Conservation (phyloP, 2,329 filamentous ascomycete species). For the Trichophyton mentagrophytes region DNA sequence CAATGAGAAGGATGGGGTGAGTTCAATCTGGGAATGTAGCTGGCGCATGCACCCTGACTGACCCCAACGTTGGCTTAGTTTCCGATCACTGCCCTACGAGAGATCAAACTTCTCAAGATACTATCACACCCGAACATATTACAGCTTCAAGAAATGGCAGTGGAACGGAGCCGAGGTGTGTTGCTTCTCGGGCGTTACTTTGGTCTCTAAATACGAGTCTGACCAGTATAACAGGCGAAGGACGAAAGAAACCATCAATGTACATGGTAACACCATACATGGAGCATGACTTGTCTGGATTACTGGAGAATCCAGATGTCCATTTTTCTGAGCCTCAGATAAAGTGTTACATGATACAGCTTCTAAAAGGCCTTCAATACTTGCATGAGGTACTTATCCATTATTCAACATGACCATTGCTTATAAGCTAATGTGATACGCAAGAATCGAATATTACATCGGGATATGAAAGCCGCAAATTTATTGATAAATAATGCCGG, state of each 20-base stretch:
- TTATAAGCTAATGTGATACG: slow-evolving; percentile 20
- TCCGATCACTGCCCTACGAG: slow-evolving; percentile 91
- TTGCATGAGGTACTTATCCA: slow-evolving; percentile 54
- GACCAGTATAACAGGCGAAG: slow-evolving; percentile 45
- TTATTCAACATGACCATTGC: neutral
- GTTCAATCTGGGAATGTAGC: slow-evolving; percentile 20
- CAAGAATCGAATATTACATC: slow-evolving; percentile 68
- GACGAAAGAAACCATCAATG: slow-evolving; percentile 66
- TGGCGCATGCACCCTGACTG: neutral
- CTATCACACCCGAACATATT: slow-evolving; percentile 85
- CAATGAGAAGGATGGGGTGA: slow-evolving; percentile 89
- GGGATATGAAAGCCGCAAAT: slow-evolving; percentile 98
- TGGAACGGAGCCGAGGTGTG: slow-evolving; percentile 57
- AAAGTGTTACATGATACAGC: slow-evolving; percentile 93
- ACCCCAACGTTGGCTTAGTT: slow-evolving; percentile 44
- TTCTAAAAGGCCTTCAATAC: slow-evolving; percentile 80
- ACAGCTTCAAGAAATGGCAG: slow-evolving; percentile 85
- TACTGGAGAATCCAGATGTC: slow-evolving; percentile 88
- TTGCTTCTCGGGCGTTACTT: slow-evolving; percentile 10
- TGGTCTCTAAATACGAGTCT: neutral
- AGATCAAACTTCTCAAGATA: slow-evolving; percentile 94
- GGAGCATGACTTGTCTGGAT: slow-evolving; percentile 95
- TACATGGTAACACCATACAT: slow-evolving; percentile 99
- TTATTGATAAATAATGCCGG: slow-evolving; percentile 90
- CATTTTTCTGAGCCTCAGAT: slow-evolving; percentile 80